Evolutionary conservation across 805 yeast species (phyloP).

Genomic region (Wickerhamomyces xylosicus): DNA sequence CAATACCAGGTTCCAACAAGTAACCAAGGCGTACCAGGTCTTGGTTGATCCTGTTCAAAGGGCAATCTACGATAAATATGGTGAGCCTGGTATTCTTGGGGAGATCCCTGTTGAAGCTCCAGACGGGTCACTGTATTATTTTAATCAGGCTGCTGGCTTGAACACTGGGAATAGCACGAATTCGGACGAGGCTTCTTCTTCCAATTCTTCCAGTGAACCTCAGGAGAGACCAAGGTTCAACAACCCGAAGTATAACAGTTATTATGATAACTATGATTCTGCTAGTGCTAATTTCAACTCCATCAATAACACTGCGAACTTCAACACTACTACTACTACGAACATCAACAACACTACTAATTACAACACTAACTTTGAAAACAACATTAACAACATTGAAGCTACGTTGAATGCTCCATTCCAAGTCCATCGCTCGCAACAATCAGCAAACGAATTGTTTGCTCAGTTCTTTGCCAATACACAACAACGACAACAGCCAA

Average conservation of each 20-base stretch:
- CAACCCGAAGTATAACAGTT: not conserved
- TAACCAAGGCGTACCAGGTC: slow-evolving; percentile 78
- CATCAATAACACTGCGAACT: not conserved
- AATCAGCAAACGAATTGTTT: slow-evolving; percentile 20
- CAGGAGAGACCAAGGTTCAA: not conserved
- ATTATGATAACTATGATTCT: not conserved
- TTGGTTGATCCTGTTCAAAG: slow-evolving; percentile 78
- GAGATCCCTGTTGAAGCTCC: slow-evolving; percentile 25
- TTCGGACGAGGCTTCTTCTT: not conserved
- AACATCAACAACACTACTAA: not conserved
- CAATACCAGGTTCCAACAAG: slow-evolving; percentile 86
- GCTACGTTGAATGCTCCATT: no score
- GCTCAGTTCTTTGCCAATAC: slow-evolving; percentile 22
- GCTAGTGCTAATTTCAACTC: not conserved
- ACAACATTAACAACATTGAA: no score
- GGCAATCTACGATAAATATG: slow-evolving; percentile 76
- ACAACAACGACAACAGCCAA: not conserved
- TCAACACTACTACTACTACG: not conserved
- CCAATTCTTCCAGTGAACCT: not conserved
- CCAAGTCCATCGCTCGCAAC: not conserved
- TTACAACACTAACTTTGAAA: not conserved
- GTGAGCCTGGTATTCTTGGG: slow-evolving; percentile 81
- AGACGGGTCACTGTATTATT: not conserved
- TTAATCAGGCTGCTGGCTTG: not conserved
- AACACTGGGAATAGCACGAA: not conserved